Evolutionary conservation across 2,329 filamentous ascomycete genomes (phyloP).

Genomic region (Botryotinia narcissicola): DNA sequence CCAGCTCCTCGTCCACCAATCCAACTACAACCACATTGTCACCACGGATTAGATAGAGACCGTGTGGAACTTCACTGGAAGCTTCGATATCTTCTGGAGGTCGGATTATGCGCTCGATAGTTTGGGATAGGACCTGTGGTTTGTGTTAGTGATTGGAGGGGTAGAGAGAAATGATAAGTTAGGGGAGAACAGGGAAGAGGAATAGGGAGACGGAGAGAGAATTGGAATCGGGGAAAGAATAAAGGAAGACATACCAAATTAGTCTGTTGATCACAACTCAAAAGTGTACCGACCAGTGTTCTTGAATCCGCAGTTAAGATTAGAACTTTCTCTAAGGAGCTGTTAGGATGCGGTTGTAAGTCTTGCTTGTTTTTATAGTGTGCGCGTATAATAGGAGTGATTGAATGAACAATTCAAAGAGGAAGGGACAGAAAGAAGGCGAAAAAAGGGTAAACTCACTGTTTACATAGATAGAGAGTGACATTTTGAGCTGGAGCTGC

Average conservation of each 20-base stretch:
- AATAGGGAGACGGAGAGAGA: too few species aligned
- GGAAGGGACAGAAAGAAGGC: slow-evolving; percentile 1
- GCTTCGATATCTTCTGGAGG: slow-evolving; percentile 78
- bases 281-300: slow-evolving; percentile 76
- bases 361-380: slow-evolving; percentile 24
- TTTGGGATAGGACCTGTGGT: slow-evolving; percentile 69
- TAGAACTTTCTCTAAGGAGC: slow-evolving; percentile 74
- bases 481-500: slow-evolving; percentile 42
- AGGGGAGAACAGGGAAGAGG: neutral
- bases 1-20: slow-evolving; percentile 83
- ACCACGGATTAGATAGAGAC: slow-evolving; percentile 86
- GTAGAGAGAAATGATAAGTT: neutral
- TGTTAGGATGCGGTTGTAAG: slow-evolving; percentile 41
- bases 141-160: slow-evolving; percentile 10
- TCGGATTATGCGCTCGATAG: slow-evolving; percentile 87
- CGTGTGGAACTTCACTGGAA: slow-evolving; percentile 77
- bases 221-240: too few species aligned
- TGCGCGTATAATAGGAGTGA: neutral
- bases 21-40: slow-evolving; percentile 93
- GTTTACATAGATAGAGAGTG: slow-evolving; percentile 52
- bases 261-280: slow-evolving; percentile 86
- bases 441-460: slow-evolving; percentile 42
- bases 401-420: neutral
- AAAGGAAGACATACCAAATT: slow-evolving; percentile 60
- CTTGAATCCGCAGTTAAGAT: slow-evolving; percentile 91